Percentiles rank a stretch among this genome's conserved stretches.
These are phyloP conservation scores for Bryoerythrophyllum caledonicum DNA, from an alignment of 225 moss, liverwort and hornwort species.

Conservation along the genomic window DNA sequence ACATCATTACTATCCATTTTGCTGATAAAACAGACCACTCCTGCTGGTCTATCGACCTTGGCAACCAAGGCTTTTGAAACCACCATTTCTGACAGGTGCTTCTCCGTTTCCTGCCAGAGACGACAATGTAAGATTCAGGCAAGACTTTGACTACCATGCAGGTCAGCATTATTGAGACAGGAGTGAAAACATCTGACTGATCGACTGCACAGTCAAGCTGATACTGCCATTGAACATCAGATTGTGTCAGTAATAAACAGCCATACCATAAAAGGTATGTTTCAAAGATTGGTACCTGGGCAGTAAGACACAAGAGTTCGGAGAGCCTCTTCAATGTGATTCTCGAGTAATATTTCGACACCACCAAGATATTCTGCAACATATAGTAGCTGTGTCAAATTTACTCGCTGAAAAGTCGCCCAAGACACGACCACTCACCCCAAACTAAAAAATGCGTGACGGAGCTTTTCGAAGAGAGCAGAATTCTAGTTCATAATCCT, in stretches of 20 bases:
- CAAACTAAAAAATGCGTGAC: neutral
- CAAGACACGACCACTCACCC: neutral
- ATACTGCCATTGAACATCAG: neutral
- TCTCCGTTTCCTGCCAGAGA: conserved; percentile 87
- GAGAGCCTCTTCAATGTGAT: conserved; percentile 89
- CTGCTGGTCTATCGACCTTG: conserved; percentile 98
- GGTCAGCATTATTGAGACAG: neutral
- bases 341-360: conserved; percentile 97
- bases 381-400: neutral
- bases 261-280: neutral
- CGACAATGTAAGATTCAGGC: conserved; percentile 9
- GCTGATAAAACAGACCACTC: conserved; percentile 88
- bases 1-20: conserved; percentile 97
- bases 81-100: conserved; percentile 97
- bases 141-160: neutral
- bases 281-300: conserved; percentile 28
- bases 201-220: neutral
- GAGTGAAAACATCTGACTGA: neutral
- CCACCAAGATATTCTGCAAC: conserved; percentile 97
- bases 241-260: neutral
- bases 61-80: conserved; percentile 93
- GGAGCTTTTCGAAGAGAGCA: neutral
- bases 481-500: neutral
- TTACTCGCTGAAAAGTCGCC: conserved; percentile 4
- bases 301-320: conserved; percentile 86